Base-by-base conservation (phyloP, 306 rosid genomes). In the Casuarina equisetifolia region DNA sequence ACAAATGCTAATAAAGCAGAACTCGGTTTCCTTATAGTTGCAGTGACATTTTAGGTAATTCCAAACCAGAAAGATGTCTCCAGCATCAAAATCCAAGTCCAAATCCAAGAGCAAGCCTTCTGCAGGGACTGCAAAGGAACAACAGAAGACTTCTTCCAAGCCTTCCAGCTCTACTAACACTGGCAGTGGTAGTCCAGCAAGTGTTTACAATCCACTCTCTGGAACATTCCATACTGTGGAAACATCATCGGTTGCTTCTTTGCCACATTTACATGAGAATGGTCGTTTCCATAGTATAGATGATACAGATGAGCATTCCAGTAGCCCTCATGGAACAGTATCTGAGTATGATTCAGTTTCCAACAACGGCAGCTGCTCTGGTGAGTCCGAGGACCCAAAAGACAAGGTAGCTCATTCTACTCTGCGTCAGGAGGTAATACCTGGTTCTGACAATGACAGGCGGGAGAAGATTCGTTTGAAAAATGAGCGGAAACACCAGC, bases 401-500 rank as follows among this genome's bases (percentile, higher is more conserved):
- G 92, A 92, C 58, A 90, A 87, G 85, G 71, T 70, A 36, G 67
- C 87, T 19, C 85, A 78, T 81, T 76, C 82, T 25, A 51, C 91
- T 49, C 44, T n/a, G 8, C 80, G 90, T 77, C 84, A 63, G 62
- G 94, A 91, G 78, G 72, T 73, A 55, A 73, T 89, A 55, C 96
- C 94, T 17, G 97, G 92, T 73, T 89, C 90, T 73, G 96, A 89
- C 78, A 93, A 78, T 38, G 97, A 93, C 68, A 88, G 81, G 70
- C 86, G 96, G 79, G 97, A 93, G 82, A 93, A 93, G 78, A 85
- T 83, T 64, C 97, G 97, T 9, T 86, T 79, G 82, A 93, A 93
- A 85, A 93, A 93, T 51, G 97, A 93, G 85, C 91, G 88, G 79
- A 93, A 93, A 84, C 97, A 93, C 75, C 97, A 93, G 80, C 90